Evolutionary conservation across 108 stramenopile species (phyloP).

Genomic region (Pseudonitzschia multiseries): DNA sequence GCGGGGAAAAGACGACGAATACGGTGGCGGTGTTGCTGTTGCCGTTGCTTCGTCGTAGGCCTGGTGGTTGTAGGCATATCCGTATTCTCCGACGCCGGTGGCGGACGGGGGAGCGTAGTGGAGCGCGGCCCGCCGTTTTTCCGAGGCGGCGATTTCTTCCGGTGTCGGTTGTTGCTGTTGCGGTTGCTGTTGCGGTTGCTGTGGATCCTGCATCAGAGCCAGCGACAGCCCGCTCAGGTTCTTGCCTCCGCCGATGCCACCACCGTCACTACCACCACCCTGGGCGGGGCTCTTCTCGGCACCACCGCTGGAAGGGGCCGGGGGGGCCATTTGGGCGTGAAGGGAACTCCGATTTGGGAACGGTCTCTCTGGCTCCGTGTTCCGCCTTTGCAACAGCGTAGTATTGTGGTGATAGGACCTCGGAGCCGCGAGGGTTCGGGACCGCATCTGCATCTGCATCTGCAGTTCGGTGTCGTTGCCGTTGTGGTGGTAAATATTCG

Average conservation of each 20-base stretch:
- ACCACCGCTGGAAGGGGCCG: background rate
- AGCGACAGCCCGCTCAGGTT: constrained; percentile 41
- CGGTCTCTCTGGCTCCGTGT: no score
- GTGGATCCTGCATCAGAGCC: no score
- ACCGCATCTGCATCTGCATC: no score
- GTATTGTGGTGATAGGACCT: constrained; percentile 8
- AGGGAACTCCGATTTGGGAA: no score
- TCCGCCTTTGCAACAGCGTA: background rate
- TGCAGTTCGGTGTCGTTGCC: background rate
- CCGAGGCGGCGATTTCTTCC: constrained; percentile 18
- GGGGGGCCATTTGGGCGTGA: constrained; percentile 1
- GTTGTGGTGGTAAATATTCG: background rate
- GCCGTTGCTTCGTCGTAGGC: constrained; percentile 1
- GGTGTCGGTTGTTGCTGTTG: background rate
- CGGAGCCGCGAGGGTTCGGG: no score
- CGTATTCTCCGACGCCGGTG: constrained; percentile 43
- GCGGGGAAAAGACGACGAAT: background rate
- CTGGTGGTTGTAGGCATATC: constrained; percentile 53
- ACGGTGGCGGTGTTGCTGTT: no score
- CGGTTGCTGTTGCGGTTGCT: no score
- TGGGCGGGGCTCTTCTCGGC: background rate
- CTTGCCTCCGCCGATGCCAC: constrained; percentile 11
- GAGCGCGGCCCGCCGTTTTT: constrained; percentile 43
- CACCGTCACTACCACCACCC: no score
- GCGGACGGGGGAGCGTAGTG: constrained; percentile 50